Base-by-base conservation (phyloP, 345 rosid species). In the Hypericum androsaemum region DNA sequence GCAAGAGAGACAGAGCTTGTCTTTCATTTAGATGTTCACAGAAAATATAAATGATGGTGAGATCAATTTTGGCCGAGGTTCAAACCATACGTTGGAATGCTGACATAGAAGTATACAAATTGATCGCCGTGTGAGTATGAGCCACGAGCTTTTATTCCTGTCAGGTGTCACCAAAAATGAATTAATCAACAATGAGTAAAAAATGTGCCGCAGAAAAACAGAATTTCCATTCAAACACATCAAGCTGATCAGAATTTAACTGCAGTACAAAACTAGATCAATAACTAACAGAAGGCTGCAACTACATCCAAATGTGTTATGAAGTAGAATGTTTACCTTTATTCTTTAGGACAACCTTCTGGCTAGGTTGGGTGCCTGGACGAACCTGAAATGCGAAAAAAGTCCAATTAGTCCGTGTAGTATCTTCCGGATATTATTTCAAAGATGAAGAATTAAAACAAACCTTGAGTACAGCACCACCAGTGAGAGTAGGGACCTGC, bases 291-390 rank as follows among this genome's bases (percentile, higher is more conserved):
- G 32, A 22, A 22, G 32, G 32, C 4, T 22, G 32, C 32, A 22
- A 22, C 32, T 22, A 22, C 32, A 22, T 22, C 32, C 4, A 22
- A 4, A 22, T 22, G 32, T 22, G 32, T 4, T 22, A 22, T 22
- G 32, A 22, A 22, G 32, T 22, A 22, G 32, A 22, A 22, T 4
- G 32, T 1, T 1, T 22, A 94, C 99, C 99, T 76, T 94, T 94
- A 74, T 66, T 82, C 84, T 92, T 85, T 58, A 92, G 70, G 52
- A 88, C 99, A 38, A 92, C 99, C 74, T 94, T 94, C 68, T 94
- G 99, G 60, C 99, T 90, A 54, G 97, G 94, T 69, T 94, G 99
- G 56, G 94, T 83, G 57, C 99, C 99, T 51, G 97, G 74, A n/a
- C 94, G 89, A 55, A 94, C 90, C 98, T 90, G 74, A 56, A 65